Percentiles rank a stretch among this genome's conserved stretches.
Conservation (phyloP, 2,329 filamentous ascomycete species). For the Sarocladium oryzae region DNA sequence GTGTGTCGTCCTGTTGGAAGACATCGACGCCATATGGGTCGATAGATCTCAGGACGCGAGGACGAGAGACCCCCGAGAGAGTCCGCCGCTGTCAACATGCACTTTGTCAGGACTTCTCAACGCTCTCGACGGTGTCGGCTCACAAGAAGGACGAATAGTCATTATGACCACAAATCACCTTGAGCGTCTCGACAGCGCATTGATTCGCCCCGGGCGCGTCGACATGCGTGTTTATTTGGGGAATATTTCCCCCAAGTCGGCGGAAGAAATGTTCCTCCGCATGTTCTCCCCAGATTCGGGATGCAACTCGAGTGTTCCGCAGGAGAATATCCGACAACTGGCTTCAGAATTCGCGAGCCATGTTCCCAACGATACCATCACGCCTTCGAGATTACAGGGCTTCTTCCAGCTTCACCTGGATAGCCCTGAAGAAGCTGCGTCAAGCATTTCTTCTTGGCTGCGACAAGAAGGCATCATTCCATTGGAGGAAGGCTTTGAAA, state of each 20-base stretch:
- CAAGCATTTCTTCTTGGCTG: constrained; percentile 29
- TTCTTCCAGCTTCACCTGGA: constrained; percentile 38
- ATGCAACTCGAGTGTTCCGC: constrained; percentile 13
- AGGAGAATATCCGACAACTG: constrained; percentile 34
- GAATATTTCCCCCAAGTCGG: constrained; percentile 36
- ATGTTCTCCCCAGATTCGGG: constrained; percentile 35
- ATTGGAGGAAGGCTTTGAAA: not conserved
- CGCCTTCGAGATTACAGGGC: constrained; percentile 43
- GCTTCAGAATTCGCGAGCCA: constrained; percentile 46
- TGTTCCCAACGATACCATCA: constrained; percentile 40
- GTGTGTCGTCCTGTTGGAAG: constrained; percentile 49
- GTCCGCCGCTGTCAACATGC: constrained; percentile 19
- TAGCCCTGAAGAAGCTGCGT: constrained; percentile 29
- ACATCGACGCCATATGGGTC: constrained; percentile 40
- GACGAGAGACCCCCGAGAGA: constrained; percentile 15
- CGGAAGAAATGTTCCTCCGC: constrained; percentile 39
- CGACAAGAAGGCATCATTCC: constrained; percentile 20
- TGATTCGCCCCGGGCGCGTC: constrained; percentile 60
- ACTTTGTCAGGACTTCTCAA: constrained; percentile 64
- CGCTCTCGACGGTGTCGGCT: constrained; percentile 63
- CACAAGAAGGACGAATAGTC: constrained; percentile 62
- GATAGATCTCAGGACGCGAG: constrained; percentile 18
- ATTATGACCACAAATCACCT: constrained; percentile 69
- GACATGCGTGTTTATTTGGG: constrained; percentile 57
- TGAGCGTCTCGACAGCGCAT: constrained; percentile 56